These are phyloP conservation scores for Spinellus fusiger DNA, from an alignment of 192 early-diverging fungal genomes.

Conservation along the genomic window DNA sequence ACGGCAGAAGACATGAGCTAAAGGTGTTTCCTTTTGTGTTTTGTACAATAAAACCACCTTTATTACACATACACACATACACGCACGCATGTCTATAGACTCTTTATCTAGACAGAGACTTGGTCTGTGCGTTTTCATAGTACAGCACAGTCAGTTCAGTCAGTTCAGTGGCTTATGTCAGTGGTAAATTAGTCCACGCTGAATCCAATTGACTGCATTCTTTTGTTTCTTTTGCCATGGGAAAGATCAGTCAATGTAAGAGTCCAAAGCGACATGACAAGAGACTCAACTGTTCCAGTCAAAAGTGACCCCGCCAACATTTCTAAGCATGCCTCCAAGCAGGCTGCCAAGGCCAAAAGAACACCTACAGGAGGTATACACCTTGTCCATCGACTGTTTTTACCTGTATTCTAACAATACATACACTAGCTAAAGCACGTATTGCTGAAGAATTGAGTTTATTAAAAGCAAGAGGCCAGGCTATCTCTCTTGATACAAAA, in stretches of 20 bases:
- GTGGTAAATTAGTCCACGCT: too few relatives aligned
- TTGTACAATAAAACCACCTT: too few relatives aligned
- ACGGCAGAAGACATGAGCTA: background rate
- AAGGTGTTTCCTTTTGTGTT: too few relatives aligned
- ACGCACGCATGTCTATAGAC: too few relatives aligned
- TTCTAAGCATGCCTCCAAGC: slow-evolving; percentile 5
- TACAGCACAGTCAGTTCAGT: too few relatives aligned
- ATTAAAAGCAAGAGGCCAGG: slow-evolving; percentile 11
- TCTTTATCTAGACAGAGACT: too few relatives aligned
- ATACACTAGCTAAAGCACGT: slow-evolving; percentile 20
- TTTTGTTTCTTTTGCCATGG: background rate
- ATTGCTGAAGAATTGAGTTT: slow-evolving; percentile 14
- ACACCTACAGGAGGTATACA: background rate
- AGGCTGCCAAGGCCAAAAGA: background rate
- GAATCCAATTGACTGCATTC: background rate
- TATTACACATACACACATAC: too few relatives aligned
- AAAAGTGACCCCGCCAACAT: slow-evolving; percentile 1
- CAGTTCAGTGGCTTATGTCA: too few relatives aligned
- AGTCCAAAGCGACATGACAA: slow-evolving; percentile 2
- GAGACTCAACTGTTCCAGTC: too few relatives aligned
- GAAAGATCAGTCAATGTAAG: background rate
- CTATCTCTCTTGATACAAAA: background rate
- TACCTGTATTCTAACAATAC: background rate
- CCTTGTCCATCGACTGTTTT: too few relatives aligned
- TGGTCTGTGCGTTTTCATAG: too few relatives aligned